A percentile compares a stretch with the other conserved stretches of the same genome.
phyloP scores from a whole-genome alignment of 305 asterid species.

The Rubia balearica region DNA sequence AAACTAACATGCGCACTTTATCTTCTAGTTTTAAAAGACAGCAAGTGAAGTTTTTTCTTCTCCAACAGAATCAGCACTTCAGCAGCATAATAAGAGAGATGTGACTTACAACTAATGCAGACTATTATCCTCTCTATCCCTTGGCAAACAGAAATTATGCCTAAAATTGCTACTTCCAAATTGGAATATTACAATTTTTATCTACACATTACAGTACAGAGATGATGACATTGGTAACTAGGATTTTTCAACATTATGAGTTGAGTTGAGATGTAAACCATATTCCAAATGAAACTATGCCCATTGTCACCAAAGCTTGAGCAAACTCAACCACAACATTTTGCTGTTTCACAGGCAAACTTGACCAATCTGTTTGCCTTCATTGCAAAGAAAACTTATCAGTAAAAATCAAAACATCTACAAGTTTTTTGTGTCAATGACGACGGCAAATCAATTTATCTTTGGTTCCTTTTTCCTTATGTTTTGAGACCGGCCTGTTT shows the following conservation, averaged over 20 bases:
- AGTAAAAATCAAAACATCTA: not conserved
- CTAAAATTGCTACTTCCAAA: not conserved
- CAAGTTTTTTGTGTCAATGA: not conserved
- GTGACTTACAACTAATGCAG: not conserved
- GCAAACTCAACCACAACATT: conserved; percentile 51
- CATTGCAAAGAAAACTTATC: conserved; percentile 2
- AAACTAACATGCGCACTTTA: no score
- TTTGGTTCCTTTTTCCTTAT: no score
- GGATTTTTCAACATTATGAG: not conserved
- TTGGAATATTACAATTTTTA: not conserved
- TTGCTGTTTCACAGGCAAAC: conserved; percentile 36
- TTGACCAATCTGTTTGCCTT: conserved; percentile 76
- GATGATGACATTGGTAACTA: not conserved
- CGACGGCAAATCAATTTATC: no score
- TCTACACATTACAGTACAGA: not conserved
- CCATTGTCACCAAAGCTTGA: conserved; percentile 66
- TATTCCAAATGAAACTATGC: conserved; percentile 64
- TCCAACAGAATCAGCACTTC: not conserved
- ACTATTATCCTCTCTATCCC: not conserved
- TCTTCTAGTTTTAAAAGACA: no score
- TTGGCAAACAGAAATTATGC: not conserved
- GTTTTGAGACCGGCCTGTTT: not conserved
- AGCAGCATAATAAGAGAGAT: not conserved
- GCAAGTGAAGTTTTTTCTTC: not conserved
- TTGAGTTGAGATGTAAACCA: conserved; percentile 57